A percentile compares a stretch with the other conserved stretches of the same genome.
These are phyloP conservation scores for Acidiella bohemica DNA, from an alignment of 495 filamentous ascomycete genomes.

Conservation along the genomic window DNA sequence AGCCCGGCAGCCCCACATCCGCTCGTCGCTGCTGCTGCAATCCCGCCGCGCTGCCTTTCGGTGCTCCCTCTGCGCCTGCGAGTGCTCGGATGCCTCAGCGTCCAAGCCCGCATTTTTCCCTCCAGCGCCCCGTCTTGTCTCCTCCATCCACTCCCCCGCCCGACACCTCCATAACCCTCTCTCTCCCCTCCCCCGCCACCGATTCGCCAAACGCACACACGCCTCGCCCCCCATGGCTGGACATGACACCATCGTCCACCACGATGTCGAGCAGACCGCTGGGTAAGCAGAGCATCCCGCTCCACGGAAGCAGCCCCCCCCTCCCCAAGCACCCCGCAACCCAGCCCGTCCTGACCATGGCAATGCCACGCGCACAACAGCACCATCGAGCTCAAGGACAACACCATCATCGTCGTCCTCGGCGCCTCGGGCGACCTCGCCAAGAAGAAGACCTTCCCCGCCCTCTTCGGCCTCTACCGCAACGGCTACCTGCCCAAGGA, in stretches of 20 bases:
- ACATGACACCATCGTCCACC: background rate
- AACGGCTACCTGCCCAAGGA: conserved; percentile 98
- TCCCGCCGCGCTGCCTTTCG: too few species aligned
- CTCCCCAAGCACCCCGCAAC: background rate
- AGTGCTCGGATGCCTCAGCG: too few species aligned
- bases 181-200: background rate
- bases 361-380: conserved; percentile 28
- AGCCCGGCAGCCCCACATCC: too few species aligned
- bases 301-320: background rate
- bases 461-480: conserved; percentile 90
- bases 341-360: background rate
- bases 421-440: conserved; percentile 95
- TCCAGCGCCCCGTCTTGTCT: too few species aligned
- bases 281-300: conserved; percentile 38
- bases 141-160: too few species aligned
- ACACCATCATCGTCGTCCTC: conserved; percentile 94
- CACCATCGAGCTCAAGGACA: conserved; percentile 88
- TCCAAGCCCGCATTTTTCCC: too few species aligned
- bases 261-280: conserved; percentile 36
- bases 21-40: too few species aligned
- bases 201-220: too few species aligned
- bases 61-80: too few species aligned
- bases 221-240: too few species aligned
- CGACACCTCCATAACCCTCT: background rate
- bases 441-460: conserved; percentile 99